These are phyloP conservation scores for Phialophora tarda DNA, from an alignment of 2,329 filamentous ascomycete genomes.

Conservation along the genomic window DNA sequence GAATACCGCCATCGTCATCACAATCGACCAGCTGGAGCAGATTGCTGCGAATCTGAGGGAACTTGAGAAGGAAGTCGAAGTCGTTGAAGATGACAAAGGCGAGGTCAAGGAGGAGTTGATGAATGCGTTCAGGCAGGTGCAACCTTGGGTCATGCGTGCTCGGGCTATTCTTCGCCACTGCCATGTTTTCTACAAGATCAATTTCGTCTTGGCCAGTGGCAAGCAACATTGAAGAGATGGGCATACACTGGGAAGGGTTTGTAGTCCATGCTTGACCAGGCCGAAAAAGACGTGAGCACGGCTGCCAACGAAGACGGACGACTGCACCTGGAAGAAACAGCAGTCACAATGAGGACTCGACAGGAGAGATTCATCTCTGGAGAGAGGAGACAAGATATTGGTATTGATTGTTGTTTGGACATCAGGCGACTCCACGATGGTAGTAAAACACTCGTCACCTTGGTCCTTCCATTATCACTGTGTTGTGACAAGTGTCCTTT, in stretches of 20 bases:
- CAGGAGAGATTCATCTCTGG: neutral
- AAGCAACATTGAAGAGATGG: slow-evolving; percentile 11
- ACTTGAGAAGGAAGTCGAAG: slow-evolving; percentile 24
- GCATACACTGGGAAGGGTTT: neutral
- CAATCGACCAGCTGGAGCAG: slow-evolving; percentile 31
- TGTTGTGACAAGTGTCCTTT: neutral
- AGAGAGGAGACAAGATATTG: neutral
- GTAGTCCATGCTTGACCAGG: neutral
- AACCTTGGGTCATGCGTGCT: slow-evolving; percentile 26
- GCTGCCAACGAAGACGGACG: neutral
- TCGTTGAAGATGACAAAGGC: slow-evolving; percentile 19
- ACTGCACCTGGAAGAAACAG: neutral
- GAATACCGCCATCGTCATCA: slow-evolving; percentile 25
- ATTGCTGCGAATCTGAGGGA: slow-evolving; percentile 26
- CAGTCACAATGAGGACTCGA: neutral
- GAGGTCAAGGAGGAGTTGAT: slow-evolving; percentile 24
- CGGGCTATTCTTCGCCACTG: slow-evolving; percentile 28
- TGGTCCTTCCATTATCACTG: neutral
- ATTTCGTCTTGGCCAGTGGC: slow-evolving; percentile 31
- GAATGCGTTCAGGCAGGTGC: slow-evolving; percentile 22
- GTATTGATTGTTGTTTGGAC: neutral
- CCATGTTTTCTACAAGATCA: slow-evolving; percentile 39
- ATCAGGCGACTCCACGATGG: neutral
- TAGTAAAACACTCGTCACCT: neutral
- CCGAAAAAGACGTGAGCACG: neutral